A percentile compares a stretch with the other conserved stretches of the same genome.
These are phyloP conservation scores for Acacia melanoxylon DNA, from an alignment of 306 rosid species.

Conservation along the genomic window DNA sequence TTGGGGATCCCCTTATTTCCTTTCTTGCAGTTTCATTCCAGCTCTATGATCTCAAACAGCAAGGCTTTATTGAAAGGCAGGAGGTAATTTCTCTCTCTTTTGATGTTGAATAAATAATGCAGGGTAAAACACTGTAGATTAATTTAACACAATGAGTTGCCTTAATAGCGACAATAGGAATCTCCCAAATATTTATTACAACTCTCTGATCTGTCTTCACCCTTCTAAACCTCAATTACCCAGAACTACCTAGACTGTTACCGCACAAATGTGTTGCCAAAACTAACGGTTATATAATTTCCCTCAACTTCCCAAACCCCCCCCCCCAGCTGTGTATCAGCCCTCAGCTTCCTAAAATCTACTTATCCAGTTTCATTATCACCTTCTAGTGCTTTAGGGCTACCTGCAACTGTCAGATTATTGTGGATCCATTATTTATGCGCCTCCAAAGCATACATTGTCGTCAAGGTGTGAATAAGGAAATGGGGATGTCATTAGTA, in stretches of 20 bases:
- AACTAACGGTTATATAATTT: background rate
- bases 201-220: background rate
- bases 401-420: background rate
- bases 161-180: background rate
- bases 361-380: background rate
- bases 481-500: background rate
- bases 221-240: background rate
- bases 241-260: background rate
- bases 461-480: background rate
- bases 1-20: constrained; percentile 34
- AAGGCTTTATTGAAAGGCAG: constrained; percentile 71
- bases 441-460: background rate
- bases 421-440: background rate
- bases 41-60: constrained; percentile 78
- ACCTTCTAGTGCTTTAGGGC: background rate
- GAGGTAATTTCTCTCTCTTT: constrained; percentile 53
- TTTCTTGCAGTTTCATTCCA: constrained; percentile 75
- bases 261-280: background rate
- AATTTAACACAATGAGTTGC: background rate
- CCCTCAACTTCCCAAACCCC: background rate
- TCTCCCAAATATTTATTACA: background rate
- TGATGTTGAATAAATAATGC: constrained; percentile 21
- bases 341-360: background rate
- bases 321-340: background rate
- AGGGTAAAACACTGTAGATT: background rate